Percentiles rank a stretch among this genome's conserved stretches.
Evolutionary conservation across 2,329 filamentous ascomycete species (phyloP).

Genomic region (Microsporum canis): DNA sequence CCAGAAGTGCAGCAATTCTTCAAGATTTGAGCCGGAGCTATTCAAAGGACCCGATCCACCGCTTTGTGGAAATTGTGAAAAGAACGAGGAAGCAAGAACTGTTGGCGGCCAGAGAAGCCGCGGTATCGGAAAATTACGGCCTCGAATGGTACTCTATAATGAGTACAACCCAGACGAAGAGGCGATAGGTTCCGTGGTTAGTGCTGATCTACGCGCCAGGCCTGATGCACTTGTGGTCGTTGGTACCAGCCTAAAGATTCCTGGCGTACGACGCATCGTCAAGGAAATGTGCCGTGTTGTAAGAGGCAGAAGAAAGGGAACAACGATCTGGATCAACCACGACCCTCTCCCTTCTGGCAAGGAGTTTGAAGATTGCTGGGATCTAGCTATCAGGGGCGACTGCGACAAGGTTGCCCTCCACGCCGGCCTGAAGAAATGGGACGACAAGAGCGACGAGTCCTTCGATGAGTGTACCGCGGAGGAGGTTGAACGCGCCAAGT

Average conservation of each 20-base stretch:
- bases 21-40: conserved; percentile 62
- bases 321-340: conserved; percentile 90
- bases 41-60: conserved; percentile 81
- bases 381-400: conserved; percentile 74
- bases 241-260: conserved; percentile 89
- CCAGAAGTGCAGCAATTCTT: conserved; percentile 73
- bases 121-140: conserved; percentile 78
- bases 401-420: conserved; percentile 77
- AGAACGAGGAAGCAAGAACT: conserved; percentile 64
- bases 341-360: conserved; percentile 70
- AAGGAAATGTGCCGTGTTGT: conserved; percentile 83
- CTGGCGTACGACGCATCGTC: conserved; percentile 78
- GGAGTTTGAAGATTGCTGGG: conserved; percentile 88
- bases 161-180: conserved; percentile 95
- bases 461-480: conserved; percentile 36
- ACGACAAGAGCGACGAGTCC: conserved; percentile 36
- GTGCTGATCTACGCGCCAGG: conserved; percentile 69
- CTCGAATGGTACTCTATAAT: conserved; percentile 93
- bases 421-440: conserved; percentile 50
- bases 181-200: conserved; percentile 83
- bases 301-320: conserved; percentile 62
- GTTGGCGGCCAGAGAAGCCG: conserved; percentile 79
- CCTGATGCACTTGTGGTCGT: conserved; percentile 92
- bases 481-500: conserved; percentile 35
- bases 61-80: conserved; percentile 62